These are phyloP conservation scores for Alternaria novae-zelandiae DNA, from an alignment of 2,329 filamentous ascomycete genomes.

Conservation along the genomic window DNA sequence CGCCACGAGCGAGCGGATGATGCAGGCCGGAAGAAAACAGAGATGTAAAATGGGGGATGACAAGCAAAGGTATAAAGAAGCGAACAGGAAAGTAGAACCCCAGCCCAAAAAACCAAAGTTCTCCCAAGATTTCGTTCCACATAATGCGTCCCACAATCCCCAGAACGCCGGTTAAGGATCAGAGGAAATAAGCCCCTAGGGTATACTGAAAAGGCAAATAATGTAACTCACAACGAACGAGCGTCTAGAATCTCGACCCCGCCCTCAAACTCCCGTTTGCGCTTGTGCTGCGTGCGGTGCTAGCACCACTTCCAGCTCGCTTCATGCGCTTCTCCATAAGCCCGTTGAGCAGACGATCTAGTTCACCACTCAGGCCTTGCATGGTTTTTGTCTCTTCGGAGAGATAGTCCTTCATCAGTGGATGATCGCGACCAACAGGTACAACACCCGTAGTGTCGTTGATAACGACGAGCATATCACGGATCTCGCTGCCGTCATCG, in stretches of 20 bases:
- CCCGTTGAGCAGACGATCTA: conserved; percentile 85
- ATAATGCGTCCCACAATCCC: not conserved
- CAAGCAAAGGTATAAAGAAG: not conserved
- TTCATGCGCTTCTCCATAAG: conserved; percentile 66
- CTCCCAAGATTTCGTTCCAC: conserved; percentile 2
- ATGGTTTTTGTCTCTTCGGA: conserved; percentile 85
- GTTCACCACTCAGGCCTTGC: conserved; percentile 85
- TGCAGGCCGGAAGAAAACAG: not conserved
- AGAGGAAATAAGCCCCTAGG: conserved; percentile 1
- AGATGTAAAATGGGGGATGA: not conserved
- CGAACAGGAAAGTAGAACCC: not conserved
- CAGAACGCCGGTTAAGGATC: not conserved
- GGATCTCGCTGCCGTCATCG: conserved; percentile 85
- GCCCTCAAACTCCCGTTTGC: conserved; percentile 13
- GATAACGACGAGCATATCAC: conserved; percentile 87
- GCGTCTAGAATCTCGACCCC: conserved; percentile 2
- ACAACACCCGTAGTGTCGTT: conserved; percentile 88
- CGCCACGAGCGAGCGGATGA: not conserved
- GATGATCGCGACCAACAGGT: conserved; percentile 82
- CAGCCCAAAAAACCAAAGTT: not conserved
- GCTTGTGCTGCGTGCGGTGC: conserved; percentile 11
- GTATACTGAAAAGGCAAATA: conserved; percentile 10
- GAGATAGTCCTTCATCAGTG: conserved; percentile 80
- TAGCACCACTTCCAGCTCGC: conserved; percentile 16
- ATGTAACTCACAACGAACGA: not conserved